A percentile compares a stretch with the other conserved stretches of the same genome.
These are phyloP conservation scores for Colletotrichum agaves DNA, from an alignment of 2,329 filamentous ascomycete genomes.

Conservation along the genomic window DNA sequence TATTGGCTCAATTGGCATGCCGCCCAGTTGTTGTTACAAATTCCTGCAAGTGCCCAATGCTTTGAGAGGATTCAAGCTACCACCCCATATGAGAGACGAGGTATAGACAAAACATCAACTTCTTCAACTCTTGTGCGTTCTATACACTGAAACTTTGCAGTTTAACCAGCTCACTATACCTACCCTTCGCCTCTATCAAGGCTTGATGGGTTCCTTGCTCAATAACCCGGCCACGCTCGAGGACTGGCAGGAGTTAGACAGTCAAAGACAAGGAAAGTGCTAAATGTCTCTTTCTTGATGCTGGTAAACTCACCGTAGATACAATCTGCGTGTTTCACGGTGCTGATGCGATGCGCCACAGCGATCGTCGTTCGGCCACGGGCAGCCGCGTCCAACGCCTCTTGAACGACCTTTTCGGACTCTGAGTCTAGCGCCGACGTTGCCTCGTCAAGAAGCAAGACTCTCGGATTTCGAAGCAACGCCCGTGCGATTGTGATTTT, in stretches of 20 bases:
- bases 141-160: too few species aligned
- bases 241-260: too few species aligned
- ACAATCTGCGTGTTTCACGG: conserved; percentile 92
- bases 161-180: conserved; percentile 83
- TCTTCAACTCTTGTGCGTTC: too few species aligned
- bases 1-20: too few species aligned
- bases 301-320: too few species aligned
- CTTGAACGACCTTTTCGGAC: conserved; percentile 83
- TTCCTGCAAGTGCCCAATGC: too few species aligned
- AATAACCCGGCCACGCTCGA: conserved; percentile 87
- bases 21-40: too few species aligned
- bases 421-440: conserved; percentile 81
- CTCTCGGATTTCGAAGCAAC: conserved; percentile 86
- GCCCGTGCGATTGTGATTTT: conserved; percentile 93
- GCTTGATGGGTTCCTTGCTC: conserved; percentile 85
- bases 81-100: too few species aligned
- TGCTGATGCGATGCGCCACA: conserved; percentile 90
- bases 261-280: too few species aligned
- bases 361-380: conserved; percentile 91
- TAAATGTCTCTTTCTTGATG: too few species aligned
- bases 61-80: too few species aligned
- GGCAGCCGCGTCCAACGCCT: conserved; percentile 82
- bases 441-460: conserved; percentile 86
- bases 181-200: conserved; percentile 74
- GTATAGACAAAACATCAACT: too few species aligned